Evolutionary conservation across 257 asterid genomes (phyloP), one percentile per base, ranked within the genome.

Genomic region (Penstemon davidsonii): DNA sequence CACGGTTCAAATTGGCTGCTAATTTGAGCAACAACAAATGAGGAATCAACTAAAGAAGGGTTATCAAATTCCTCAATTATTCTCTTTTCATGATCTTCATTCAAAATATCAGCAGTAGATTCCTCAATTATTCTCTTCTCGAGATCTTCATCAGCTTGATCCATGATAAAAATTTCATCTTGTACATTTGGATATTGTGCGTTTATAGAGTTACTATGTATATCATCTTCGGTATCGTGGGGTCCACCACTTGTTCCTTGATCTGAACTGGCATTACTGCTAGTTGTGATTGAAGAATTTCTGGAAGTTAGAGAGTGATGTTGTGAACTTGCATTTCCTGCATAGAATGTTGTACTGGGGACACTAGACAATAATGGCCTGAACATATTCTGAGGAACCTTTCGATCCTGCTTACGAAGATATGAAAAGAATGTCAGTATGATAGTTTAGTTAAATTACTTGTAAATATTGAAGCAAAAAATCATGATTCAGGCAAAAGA

Each of bases 361-460:
- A 87, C 97, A 80, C 98, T 89, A 67, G 98, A 91, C 75, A 94
- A 79, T 59, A 94, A 85, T 52, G 99, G 98, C 80, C 99, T 84
- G 72, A 94, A 94, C 99, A 88, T 94, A 76, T 94, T 84, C 76
- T 87, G 96, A 41, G 99, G 95, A 64, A 78, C 78, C 82, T 87
- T 91, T 55, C 81, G 84, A 72, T 94, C 97, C 99, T 90, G 83
- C 76, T 72, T 55, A 80, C 55, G 54, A 43, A 67, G 15, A 51
- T 43, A 55, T 51, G 36, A 49, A 62, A 69, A 50, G 18, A 68
- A 38, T 55, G 55, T 36, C 57, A 50, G 10, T 3, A 42, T 19
- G 15, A 76, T 55, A 73, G n/a, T 70, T 51, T 64, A 69, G 51
- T 11, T 19, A 39, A 51, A 58, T 15, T 47, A 70, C 64, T 39